Percentiles rank a stretch among this genome's conserved stretches.
These are phyloP conservation scores for Ustilago shanxiensis DNA, from an alignment of 1,284 basidiomycete species.

Conservation along the genomic window DNA sequence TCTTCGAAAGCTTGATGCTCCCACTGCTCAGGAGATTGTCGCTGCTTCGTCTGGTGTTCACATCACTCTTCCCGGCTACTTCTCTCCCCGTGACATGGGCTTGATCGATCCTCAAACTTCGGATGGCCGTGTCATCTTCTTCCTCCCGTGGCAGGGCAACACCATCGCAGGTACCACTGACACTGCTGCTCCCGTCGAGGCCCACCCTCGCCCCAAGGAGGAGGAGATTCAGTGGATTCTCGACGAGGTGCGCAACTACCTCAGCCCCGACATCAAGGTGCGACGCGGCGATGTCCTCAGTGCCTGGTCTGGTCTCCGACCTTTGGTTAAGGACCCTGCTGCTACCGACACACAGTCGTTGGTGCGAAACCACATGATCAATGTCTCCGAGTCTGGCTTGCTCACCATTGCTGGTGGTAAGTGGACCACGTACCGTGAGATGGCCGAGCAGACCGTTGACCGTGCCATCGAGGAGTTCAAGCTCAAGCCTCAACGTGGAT, in stretches of 20 bases:
- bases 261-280: slow-evolving; percentile 91
- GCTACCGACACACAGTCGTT: slow-evolving; percentile 86
- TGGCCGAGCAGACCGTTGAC: slow-evolving; percentile 97
- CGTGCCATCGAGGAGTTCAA: slow-evolving; percentile 84
- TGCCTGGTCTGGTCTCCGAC: slow-evolving; percentile 92
- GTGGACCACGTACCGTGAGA: slow-evolving; percentile 95
- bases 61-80: slow-evolving; percentile 97
- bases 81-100: slow-evolving; percentile 94
- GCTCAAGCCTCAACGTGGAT: slow-evolving; percentile 75
- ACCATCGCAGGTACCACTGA: slow-evolving; percentile 98
- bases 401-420: slow-evolving; percentile 97
- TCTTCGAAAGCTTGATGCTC: slow-evolving; percentile 87
- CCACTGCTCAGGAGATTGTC: slow-evolving; percentile 85
- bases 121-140: slow-evolving; percentile 97
- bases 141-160: slow-evolving; percentile 98
- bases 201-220: slow-evolving; percentile 86
- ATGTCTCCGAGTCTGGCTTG: slow-evolving; percentile 83
- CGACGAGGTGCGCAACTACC: slow-evolving; percentile 89
- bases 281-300: slow-evolving; percentile 95
- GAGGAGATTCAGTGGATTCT: slow-evolving; percentile 97
- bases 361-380: slow-evolving; percentile 94
- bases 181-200: slow-evolving; percentile 81
- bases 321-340: slow-evolving; percentile 86
- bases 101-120: slow-evolving; percentile 94
- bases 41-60: slow-evolving; percentile 93